Conservation (phyloP, 805 yeast species). For the Candida takata region DNA sequence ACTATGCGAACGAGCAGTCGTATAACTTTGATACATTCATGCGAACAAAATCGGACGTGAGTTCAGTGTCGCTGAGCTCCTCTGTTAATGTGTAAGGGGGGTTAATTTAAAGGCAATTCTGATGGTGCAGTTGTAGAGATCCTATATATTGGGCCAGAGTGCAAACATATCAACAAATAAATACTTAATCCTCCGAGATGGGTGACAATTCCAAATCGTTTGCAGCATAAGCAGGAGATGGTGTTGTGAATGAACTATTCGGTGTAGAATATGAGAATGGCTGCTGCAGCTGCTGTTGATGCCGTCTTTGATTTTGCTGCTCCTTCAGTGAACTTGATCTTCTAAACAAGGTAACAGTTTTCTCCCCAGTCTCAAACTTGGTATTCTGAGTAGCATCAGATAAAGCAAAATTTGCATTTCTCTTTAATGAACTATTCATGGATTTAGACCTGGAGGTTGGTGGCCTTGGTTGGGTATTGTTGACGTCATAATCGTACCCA, state of each 20-base stretch:
- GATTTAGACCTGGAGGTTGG: conserved; percentile 11
- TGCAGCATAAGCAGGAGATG: conserved; percentile 17
- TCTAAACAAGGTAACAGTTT: conserved; percentile 34
- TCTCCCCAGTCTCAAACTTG: conserved; percentile 29
- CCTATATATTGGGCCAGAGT: too few species aligned
- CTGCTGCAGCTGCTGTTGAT: not conserved
- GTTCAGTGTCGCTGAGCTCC: not conserved
- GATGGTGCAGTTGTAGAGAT: too few species aligned
- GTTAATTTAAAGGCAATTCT: too few species aligned
- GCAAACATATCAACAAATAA: too few species aligned
- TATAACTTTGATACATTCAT: conserved; percentile 17
- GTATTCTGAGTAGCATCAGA: conserved; percentile 27
- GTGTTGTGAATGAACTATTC: conserved; percentile 17
- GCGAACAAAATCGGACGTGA: conserved; percentile 6
- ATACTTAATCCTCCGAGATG: conserved; percentile 17
- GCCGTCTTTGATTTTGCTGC: not conserved
- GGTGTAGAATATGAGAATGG: conserved; percentile 16
- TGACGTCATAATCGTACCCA: conserved; percentile 25
- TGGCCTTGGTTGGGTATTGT: not conserved
- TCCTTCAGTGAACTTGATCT: conserved; percentile 4
- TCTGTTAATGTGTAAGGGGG: too few species aligned
- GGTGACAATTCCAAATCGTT: conserved; percentile 20
- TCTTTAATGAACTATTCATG: conserved; percentile 11
- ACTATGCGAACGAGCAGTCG: conserved; percentile 13
- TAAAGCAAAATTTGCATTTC: conserved; percentile 11